Percentiles rank a stretch among this genome's conserved stretches.
Evolutionary conservation across 2,329 filamentous ascomycete genomes (phyloP).

Genomic region (Diaporthe helianthi): DNA sequence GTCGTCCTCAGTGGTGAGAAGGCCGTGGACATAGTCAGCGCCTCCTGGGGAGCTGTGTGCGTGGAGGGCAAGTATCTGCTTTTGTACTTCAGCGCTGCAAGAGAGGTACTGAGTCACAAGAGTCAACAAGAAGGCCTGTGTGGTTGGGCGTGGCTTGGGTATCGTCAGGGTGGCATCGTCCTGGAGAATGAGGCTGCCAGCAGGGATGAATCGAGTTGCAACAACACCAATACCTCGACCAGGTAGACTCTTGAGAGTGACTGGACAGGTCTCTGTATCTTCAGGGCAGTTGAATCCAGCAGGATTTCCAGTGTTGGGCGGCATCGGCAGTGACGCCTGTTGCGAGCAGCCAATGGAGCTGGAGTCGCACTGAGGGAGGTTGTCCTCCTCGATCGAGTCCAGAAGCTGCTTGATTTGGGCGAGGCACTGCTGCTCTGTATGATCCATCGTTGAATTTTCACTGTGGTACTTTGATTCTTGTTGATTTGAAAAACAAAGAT

Average conservation of each 20-base stretch:
- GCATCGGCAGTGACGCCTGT: neutral
- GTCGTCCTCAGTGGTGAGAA: neutral
- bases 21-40: neutral
- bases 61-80: neutral
- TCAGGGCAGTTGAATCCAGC: no score
- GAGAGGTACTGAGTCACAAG: neutral
- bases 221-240: neutral
- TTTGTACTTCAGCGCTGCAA: neutral
- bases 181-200: neutral
- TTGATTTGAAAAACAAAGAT: neutral
- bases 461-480: no score
- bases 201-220: neutral
- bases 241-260: neutral
- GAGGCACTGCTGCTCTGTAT: fast-evolving
- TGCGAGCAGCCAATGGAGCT: neutral
- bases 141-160: no score
- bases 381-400: neutral
- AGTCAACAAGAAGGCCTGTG: no score
- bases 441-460: neutral
- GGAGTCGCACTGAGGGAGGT: no score
- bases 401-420: neutral
- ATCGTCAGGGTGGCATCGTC: neutral
- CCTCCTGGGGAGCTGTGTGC: neutral
- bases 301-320: no score
- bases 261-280: fast-evolving